phyloP scores from a whole-genome alignment of 306 rosid genomes.

The Pachyrhizus erosus region DNA sequence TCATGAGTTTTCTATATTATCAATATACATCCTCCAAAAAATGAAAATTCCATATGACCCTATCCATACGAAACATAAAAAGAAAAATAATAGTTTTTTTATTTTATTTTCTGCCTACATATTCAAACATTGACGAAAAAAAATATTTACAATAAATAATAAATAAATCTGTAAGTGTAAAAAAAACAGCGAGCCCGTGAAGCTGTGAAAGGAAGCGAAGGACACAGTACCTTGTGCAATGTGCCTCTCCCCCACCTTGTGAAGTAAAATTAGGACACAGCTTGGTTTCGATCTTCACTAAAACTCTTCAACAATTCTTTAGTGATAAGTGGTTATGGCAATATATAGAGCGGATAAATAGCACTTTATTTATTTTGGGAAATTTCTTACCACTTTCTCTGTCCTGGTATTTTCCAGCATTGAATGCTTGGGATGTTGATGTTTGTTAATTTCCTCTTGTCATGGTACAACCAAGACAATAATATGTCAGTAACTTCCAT shows the following conservation, averaged over 20 bases:
- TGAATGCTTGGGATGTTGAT: neutral
- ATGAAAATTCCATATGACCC: neutral
- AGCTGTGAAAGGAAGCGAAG: slow-evolving; percentile 26
- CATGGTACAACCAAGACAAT: neutral
- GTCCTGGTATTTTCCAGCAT: slow-evolving; percentile 19
- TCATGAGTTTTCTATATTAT: neutral
- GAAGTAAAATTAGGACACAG: neutral
- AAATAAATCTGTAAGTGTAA: too few relatives aligned
- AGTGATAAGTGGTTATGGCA: slow-evolving; percentile 19
- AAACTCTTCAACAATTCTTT: neutral
- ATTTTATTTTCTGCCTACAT: too few relatives aligned
- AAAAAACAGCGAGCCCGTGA: too few relatives aligned
- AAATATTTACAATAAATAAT: too few relatives aligned
- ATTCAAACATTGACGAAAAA: too few relatives aligned
- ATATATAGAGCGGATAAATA: slow-evolving; percentile 28
- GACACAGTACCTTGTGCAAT: slow-evolving; percentile 37
- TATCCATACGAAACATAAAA: too few relatives aligned
- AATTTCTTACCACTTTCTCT: slow-evolving; percentile 41
- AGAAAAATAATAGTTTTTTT: too few relatives aligned
- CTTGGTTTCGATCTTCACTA: slow-evolving; percentile 16
- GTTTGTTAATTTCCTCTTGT: slow-evolving; percentile 33
- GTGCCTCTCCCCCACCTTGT: neutral
- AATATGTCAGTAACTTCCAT: neutral
- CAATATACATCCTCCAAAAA: neutral
- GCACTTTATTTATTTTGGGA: slow-evolving; percentile 5